Conservation (phyloP, 73 alveolate species). For the Breviolum minutum region DNA sequence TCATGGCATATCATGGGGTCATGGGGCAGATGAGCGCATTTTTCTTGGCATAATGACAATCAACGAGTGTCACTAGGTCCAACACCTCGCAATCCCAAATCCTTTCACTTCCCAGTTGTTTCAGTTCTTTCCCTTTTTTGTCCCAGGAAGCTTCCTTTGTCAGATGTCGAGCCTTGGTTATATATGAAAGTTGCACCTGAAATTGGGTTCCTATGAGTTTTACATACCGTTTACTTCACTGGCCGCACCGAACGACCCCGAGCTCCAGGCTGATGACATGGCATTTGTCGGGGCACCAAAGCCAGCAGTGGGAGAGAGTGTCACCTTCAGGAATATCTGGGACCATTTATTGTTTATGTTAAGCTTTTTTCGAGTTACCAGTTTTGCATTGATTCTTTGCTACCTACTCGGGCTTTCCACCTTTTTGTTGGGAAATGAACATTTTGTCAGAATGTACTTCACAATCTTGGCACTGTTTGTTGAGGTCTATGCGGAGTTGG, state of each 20-base stretch:
- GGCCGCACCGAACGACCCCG: background rate
- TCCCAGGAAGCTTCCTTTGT: constrained; percentile 63
- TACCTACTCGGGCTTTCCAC: background rate
- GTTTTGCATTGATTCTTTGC: background rate
- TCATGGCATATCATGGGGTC: background rate
- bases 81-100: too few species aligned
- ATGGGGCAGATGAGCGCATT: background rate
- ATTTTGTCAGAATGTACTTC: background rate
- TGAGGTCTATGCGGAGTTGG: constrained; percentile 85
- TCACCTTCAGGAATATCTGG: background rate
- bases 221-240: background rate
- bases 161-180: constrained; percentile 31
- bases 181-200: too few species aligned
- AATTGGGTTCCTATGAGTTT: too few species aligned
- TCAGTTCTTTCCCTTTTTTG: too few species aligned
- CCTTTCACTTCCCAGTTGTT: too few species aligned
- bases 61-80: too few species aligned
- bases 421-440: background rate
- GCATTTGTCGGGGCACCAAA: constrained; percentile 19
- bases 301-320: background rate
- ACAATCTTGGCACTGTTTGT: background rate
- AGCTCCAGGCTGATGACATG: constrained; percentile 82
- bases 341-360: background rate
- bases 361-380: background rate
- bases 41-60: too few species aligned